Percentiles rank a stretch among this genome's conserved stretches.
Evolutionary conservation across 148 eudicot species (phyloP).

Genomic region (Vaccinium macrocarpon): DNA sequence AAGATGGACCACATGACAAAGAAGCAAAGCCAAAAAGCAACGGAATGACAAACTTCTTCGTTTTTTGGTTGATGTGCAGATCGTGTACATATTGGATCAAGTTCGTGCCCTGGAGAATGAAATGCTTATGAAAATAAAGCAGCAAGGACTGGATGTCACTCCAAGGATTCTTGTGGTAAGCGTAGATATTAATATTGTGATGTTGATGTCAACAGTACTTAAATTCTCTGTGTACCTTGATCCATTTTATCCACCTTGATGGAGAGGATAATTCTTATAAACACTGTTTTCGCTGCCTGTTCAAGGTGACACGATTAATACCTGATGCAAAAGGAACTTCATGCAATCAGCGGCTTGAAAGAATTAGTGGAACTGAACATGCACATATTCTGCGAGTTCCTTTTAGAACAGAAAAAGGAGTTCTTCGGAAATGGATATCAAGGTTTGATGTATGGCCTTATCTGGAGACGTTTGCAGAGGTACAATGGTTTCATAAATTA

Average conservation of each 20-base stretch:
- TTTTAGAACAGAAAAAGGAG: constrained; percentile 76
- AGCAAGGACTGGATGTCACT: constrained; percentile 72
- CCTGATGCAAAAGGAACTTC: constrained; percentile 98
- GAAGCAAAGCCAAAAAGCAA: too few species aligned
- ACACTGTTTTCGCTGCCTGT: constrained; percentile 11
- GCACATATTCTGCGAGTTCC: constrained; percentile 89
- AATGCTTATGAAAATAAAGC: constrained; percentile 67
- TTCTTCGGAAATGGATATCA: constrained; percentile 88
- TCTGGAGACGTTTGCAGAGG: constrained; percentile 84
- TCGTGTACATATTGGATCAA: constrained; percentile 96
- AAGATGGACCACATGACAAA: background rate
- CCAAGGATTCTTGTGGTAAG: constrained; percentile 89
- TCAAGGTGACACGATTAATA: constrained; percentile 80
- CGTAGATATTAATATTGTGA: background rate
- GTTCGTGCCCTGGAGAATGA: constrained; percentile 92
- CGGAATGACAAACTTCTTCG: too few species aligned
- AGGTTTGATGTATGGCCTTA: constrained; percentile 98
- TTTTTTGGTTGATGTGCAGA: constrained; percentile 34
- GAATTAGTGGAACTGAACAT: constrained; percentile 76
- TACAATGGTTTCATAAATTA: constrained; percentile 20
- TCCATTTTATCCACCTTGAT: background rate
- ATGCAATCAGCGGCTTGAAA: constrained; percentile 90
- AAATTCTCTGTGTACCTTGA: background rate
- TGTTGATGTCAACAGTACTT: background rate
- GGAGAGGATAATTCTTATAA: background rate